Evolutionary conservation across 306 rosid species (phyloP).

Genomic region (Pueraria montana): DNA sequence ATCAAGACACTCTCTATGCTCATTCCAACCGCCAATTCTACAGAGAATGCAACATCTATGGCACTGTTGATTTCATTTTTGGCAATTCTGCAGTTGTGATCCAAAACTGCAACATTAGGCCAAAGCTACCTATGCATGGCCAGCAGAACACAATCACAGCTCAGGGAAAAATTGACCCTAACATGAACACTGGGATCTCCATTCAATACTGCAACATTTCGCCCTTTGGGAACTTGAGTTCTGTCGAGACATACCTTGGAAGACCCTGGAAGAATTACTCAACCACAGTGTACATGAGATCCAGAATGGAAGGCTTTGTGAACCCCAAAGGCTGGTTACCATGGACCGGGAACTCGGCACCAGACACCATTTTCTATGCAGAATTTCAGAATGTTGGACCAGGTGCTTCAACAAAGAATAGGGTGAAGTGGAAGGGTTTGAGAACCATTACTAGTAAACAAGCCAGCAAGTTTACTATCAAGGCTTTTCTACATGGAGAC

Average conservation of each 20-base stretch:
- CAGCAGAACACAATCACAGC: constrained; percentile 84
- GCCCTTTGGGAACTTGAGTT: constrained; percentile 66
- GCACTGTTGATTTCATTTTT: constrained; percentile 85
- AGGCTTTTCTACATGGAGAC: constrained; percentile 61
- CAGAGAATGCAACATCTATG: constrained; percentile 70
- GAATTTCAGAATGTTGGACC: constrained; percentile 71
- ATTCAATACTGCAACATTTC: constrained; percentile 63
- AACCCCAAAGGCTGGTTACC: constrained; percentile 73
- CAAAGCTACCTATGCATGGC: constrained; percentile 66
- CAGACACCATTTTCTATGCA: constrained; percentile 71
- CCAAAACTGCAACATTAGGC: constrained; percentile 66
- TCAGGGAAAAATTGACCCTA: constrained; percentile 77
- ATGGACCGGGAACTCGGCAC: constrained; percentile 77
- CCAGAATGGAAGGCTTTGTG: constrained; percentile 57
- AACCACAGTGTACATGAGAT: constrained; percentile 68
- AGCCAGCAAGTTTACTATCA: constrained; percentile 62
- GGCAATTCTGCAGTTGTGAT: constrained; percentile 78
- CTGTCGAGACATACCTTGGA: constrained; percentile 70
- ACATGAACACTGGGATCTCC: constrained; percentile 76
- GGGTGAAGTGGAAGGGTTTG: constrained; percentile 86
- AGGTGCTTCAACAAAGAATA: constrained; percentile 66
- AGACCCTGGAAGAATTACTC: constrained; percentile 92
- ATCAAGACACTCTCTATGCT: constrained; percentile 79
- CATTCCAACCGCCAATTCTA: constrained; percentile 75
- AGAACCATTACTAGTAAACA: constrained; percentile 52